Conservation (phyloP, 768 basidiomycete genomes). For the Boletellus ananiceps region DNA sequence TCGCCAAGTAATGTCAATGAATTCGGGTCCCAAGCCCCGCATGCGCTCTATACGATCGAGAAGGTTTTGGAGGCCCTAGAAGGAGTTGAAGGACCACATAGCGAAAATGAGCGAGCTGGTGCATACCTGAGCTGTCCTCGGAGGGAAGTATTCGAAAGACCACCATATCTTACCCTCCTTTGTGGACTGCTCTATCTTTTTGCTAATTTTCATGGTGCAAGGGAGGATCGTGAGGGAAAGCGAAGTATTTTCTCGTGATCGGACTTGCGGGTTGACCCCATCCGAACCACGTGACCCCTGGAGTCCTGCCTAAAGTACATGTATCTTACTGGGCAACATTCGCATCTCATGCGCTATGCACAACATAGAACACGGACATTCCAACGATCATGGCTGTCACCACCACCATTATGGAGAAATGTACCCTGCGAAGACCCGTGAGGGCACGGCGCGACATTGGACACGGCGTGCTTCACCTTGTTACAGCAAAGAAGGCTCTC, state of each 20-base stretch:
- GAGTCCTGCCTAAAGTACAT: background rate
- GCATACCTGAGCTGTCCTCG: slow-evolving; percentile 84
- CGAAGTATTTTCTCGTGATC: slow-evolving; percentile 25
- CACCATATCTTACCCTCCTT: slow-evolving; percentile 91
- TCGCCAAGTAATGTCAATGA: slow-evolving; percentile 96
- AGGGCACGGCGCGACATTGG: slow-evolving; percentile 1
- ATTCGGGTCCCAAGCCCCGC: slow-evolving; percentile 92
- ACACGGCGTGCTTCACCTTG: slow-evolving; percentile 41
- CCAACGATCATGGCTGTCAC: slow-evolving; percentile 47
- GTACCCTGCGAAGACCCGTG: slow-evolving; percentile 35
- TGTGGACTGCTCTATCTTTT: slow-evolving; percentile 84
- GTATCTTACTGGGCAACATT: background rate
- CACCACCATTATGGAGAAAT: slow-evolving; percentile 47
- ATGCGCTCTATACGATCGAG: slow-evolving; percentile 98
- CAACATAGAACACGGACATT: slow-evolving; percentile 48
- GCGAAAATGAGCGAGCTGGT: background rate
- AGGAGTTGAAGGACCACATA: background rate
- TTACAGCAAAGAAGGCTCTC: slow-evolving; percentile 55
- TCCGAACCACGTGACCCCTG: slow-evolving; percentile 19
- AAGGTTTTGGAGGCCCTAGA: slow-evolving; percentile 71
- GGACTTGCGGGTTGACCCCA: slow-evolving; percentile 1
- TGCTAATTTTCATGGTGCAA: slow-evolving; percentile 80
- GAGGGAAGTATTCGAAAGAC: slow-evolving; percentile 99
- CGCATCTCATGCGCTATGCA: slow-evolving; percentile 21
- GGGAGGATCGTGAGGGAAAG: slow-evolving; percentile 9